Conservation (phyloP, 495 filamentous ascomycete genomes). For the Xanthoparmelia taractica region DNA sequence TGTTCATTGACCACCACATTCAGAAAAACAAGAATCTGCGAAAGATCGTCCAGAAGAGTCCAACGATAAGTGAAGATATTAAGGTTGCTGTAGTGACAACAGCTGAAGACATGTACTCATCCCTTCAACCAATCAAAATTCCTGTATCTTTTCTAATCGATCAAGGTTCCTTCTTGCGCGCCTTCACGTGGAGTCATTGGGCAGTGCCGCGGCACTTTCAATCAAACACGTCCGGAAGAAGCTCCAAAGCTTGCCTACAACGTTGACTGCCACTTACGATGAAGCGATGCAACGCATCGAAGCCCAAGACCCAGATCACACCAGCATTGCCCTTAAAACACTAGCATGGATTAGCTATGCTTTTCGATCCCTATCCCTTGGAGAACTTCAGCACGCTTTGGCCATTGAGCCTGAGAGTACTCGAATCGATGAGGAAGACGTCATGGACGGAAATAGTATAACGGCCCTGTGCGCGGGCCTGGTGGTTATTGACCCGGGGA, state of each 20-base stretch:
- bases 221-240: not conserved
- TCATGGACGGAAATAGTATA: slow-evolving; percentile 35
- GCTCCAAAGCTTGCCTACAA: slow-evolving; percentile 9
- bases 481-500: slow-evolving; percentile 40
- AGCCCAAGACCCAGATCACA: slow-evolving; percentile 15
- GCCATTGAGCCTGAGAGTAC: slow-evolving; percentile 7
- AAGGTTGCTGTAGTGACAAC: not conserved
- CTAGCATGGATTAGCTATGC: slow-evolving; percentile 23
- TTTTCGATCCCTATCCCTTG: slow-evolving; percentile 10
- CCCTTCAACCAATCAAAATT: not conserved
- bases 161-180: slow-evolving; percentile 14
- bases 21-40: not conserved
- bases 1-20: not conserved
- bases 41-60: not conserved
- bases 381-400: slow-evolving; percentile 15
- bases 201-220: not conserved
- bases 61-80: not conserved
- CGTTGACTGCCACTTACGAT: slow-evolving; percentile 21
- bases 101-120: not conserved
- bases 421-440: slow-evolving; percentile 34
- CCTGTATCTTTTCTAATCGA: not conserved
- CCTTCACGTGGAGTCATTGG: slow-evolving; percentile 18
- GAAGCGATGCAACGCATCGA: slow-evolving; percentile 25
- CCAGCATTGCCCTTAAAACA: slow-evolving; percentile 3
- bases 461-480: slow-evolving; percentile 44